Evolutionary conservation across 306 rosid genomes (phyloP).

Genomic region (Prosopis cineraria): DNA sequence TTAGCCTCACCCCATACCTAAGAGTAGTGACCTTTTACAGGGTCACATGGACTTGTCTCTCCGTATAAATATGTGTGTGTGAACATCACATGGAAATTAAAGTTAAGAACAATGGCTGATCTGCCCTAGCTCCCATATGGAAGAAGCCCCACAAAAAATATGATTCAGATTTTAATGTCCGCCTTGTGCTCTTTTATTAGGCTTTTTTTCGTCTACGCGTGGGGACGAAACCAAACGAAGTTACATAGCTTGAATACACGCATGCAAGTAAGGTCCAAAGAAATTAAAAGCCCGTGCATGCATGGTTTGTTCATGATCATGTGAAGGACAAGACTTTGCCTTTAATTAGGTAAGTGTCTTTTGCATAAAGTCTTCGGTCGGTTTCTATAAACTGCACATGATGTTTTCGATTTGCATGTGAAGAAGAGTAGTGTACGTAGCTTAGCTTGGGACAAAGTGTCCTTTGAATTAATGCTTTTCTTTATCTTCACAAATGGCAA

Average conservation of each 20-base stretch:
- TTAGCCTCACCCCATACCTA: conserved; percentile 22
- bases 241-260: neutral
- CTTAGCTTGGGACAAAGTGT: neutral
- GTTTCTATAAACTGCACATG: conserved; percentile 2
- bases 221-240: neutral
- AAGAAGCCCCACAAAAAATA: conserved; percentile 19
- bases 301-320: neutral
- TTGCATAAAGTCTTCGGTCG: conserved; percentile 1
- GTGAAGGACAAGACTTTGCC: conserved; percentile 24
- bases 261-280: neutral
- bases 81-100: conserved; percentile 35
- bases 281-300: neutral
- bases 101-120: neutral
- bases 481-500: neutral
- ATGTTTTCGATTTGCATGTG: neutral
- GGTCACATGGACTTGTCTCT: conserved; percentile 43
- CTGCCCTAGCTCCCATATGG: conserved; percentile 17
- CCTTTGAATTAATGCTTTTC: neutral
- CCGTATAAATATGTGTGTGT: neutral
- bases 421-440: neutral
- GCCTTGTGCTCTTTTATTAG: neutral
- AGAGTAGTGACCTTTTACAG: conserved; percentile 21
- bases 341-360: conserved; percentile 1
- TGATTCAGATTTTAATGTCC: conserved; percentile 9
- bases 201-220: neutral